phyloP scores from a whole-genome alignment of 805 yeast species.

The Starmerella cellae region DNA sequence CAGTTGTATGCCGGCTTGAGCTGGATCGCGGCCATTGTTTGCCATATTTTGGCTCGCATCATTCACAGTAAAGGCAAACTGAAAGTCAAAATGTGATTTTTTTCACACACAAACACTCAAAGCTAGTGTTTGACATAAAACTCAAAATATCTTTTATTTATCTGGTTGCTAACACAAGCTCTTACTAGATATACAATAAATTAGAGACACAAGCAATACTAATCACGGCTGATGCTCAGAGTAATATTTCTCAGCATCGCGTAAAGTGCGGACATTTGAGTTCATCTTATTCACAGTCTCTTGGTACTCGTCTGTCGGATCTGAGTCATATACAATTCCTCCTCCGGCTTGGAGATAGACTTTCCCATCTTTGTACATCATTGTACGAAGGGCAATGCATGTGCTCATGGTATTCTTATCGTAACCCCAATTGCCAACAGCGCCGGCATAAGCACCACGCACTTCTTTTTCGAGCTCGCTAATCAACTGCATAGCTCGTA shows the following conservation, averaged over 20 bases:
- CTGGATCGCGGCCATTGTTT: conserved; percentile 3
- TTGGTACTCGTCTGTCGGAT: conserved; percentile 85
- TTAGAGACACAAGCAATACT: too few relatives aligned
- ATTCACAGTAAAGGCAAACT: background rate
- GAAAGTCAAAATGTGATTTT: background rate
- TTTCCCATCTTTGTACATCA: conserved; percentile 81
- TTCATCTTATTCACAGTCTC: conserved; percentile 97
- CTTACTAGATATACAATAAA: too few relatives aligned
- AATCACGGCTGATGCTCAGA: background rate
- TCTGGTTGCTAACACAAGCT: too few relatives aligned
- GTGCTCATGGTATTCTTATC: conserved; percentile 94
- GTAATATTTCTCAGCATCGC: conserved; percentile 64
- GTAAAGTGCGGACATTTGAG: conserved; percentile 80
- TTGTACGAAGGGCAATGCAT: conserved; percentile 92
- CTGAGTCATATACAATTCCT: conserved; percentile 91
- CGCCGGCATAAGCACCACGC: conserved; percentile 96
- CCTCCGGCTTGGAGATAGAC: conserved; percentile 98
- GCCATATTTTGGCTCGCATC: conserved; percentile 5
- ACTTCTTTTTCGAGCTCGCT: conserved; percentile 81
- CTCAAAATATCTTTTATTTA: too few relatives aligned
- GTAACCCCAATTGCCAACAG: conserved; percentile 96
- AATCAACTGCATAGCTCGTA: conserved; percentile 88
- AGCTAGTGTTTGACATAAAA: too few relatives aligned
- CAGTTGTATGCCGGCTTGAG: conserved; percentile 13
- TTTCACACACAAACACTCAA: too few relatives aligned